Percentiles rank a stretch among this genome's conserved stretches.
These are phyloP conservation scores for Sporothrix luriei DNA, from an alignment of 2,329 filamentous ascomycete genomes.

Conservation along the genomic window DNA sequence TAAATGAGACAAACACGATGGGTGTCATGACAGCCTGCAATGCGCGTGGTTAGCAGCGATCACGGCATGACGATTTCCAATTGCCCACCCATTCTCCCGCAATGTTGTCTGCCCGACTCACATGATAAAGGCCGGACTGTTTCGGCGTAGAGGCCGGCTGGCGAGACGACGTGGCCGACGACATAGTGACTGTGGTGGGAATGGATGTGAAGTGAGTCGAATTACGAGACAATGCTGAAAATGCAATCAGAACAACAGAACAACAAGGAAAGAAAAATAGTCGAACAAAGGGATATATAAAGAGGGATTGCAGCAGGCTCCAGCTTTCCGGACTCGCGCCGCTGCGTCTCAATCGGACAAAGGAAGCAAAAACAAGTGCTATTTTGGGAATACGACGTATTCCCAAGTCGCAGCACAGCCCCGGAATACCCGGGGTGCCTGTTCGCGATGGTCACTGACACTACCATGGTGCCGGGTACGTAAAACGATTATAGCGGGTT, in stretches of 20 bases:
- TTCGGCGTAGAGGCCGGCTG: background rate
- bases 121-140: conserved; percentile 30
- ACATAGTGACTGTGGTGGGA: background rate
- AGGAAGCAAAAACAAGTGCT: conserved; percentile 2
- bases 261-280: background rate
- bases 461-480: background rate
- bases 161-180: conserved; percentile 29
- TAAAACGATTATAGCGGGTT: background rate
- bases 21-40: conserved; percentile 61
- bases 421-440: background rate
- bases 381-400: conserved; percentile 23
- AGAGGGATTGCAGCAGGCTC: background rate
- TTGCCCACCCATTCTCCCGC: background rate
- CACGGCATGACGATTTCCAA: background rate
- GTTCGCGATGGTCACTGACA: background rate
- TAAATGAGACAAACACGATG: conserved; percentile 64
- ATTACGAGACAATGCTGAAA: background rate
- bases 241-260: background rate
- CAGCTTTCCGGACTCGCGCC: background rate
- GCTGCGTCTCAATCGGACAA: conserved; percentile 5
- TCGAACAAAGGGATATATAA: conserved; percentile 7
- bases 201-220: background rate
- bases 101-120: conserved; percentile 19
- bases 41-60: background rate
- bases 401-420: background rate